Evolutionary conservation across 257 asterid genomes (phyloP).

Genomic region (Solanum neorickii): DNA sequence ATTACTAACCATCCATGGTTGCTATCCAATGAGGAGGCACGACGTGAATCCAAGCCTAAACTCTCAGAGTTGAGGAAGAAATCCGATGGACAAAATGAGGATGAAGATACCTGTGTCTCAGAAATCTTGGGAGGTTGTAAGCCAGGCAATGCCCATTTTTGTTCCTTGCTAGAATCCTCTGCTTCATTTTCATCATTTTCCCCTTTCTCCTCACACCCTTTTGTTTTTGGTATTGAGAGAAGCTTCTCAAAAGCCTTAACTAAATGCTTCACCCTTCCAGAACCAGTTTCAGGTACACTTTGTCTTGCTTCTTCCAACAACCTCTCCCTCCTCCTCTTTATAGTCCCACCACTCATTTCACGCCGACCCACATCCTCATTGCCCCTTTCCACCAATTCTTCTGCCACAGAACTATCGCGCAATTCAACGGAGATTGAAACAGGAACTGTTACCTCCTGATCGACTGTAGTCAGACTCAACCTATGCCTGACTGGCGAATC

Average conservation of each 20-base stretch:
- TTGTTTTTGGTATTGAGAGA: constrained; percentile 21
- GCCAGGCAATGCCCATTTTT: constrained; percentile 54
- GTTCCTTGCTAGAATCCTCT: constrained; percentile 19
- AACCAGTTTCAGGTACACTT: constrained; percentile 45
- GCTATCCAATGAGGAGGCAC: constrained; percentile 40
- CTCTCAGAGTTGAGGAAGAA: constrained; percentile 53
- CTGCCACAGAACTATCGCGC: constrained; percentile 3
- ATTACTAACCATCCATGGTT: constrained; percentile 52
- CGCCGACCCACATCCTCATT: not conserved
- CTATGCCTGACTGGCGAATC: not conserved
- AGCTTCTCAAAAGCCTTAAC: constrained; percentile 78
- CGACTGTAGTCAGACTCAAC: not conserved
- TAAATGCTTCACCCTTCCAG: constrained; percentile 70
- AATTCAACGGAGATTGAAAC: not conserved
- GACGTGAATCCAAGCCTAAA: constrained; percentile 47
- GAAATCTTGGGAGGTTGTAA: constrained; percentile 22
- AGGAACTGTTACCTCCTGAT: not conserved
- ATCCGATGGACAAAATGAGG: constrained; percentile 62
- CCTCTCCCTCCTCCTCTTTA: constrained; percentile 58
- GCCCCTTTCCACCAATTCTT: not conserved
- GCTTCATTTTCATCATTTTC: constrained; percentile 18
- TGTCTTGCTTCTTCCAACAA: constrained; percentile 42
- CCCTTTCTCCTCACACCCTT: constrained; percentile 26
- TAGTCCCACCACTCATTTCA: constrained; percentile 13
- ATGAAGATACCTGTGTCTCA: constrained; percentile 34